phyloP scores from a whole-genome alignment of 169 alveolate genomes.

The Amoebophrya sp. region DNA sequence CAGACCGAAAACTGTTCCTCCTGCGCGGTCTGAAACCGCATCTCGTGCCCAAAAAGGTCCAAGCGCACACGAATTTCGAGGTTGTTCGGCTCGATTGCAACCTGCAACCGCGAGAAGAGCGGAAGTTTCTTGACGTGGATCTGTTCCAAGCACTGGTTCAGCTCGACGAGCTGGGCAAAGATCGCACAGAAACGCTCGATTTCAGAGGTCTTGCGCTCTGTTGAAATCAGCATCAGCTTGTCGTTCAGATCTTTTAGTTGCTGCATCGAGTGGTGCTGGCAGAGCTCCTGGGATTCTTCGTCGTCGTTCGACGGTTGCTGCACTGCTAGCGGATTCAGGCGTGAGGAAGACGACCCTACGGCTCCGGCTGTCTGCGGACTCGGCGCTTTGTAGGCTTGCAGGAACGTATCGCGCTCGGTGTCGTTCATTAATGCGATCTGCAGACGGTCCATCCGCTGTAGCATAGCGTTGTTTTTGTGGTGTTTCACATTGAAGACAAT shows the following conservation, averaged over 20 bases:
- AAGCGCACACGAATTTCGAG: background rate
- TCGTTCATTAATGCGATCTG: background rate
- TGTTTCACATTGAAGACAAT: background rate
- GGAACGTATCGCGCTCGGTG: background rate
- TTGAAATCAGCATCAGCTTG: constrained; percentile 16
- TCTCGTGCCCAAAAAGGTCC: background rate
- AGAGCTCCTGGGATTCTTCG: background rate
- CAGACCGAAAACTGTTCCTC: background rate
- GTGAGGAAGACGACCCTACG: background rate
- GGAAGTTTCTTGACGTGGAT: background rate
- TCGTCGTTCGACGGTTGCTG: background rate
- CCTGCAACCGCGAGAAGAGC: background rate
- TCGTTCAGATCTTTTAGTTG: background rate
- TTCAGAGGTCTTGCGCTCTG: background rate
- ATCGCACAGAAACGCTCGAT: constrained; percentile 7
- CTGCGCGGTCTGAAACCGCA: background rate
- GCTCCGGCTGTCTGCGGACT: background rate
- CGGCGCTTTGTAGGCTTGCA: background rate
- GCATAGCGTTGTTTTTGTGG: too few relatives aligned
- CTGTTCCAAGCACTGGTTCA: background rate
- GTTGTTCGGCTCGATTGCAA: background rate
- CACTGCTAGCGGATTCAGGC: background rate
- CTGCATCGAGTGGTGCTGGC: background rate
- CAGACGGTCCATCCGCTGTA: too few relatives aligned
- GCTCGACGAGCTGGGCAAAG: background rate